Percentiles rank a stretch among this genome's conserved stretches.
Evolutionary conservation across 179 eudicot genomes (phyloP).

Genomic region (Amaranthus tricolor): DNA sequence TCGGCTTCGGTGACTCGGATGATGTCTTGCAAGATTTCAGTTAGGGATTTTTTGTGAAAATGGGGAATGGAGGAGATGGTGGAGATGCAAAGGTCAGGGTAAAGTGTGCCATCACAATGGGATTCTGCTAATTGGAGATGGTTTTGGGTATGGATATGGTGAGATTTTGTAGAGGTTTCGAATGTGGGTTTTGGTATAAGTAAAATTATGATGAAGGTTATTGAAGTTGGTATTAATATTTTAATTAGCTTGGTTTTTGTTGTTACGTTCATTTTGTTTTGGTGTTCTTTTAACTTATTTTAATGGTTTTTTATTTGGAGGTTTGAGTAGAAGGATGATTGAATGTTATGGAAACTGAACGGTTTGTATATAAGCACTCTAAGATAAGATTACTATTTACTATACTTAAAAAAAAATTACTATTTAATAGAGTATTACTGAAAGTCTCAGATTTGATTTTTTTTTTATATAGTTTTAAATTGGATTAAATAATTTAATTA

Average conservation of each 20-base stretch:
- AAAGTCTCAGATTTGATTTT: no score
- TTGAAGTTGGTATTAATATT: conserved; percentile 24
- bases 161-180: conserved; percentile 16
- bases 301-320: background rate
- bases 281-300: background rate
- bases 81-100: conserved; percentile 61
- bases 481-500: no score
- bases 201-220: conserved; percentile 26
- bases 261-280: conserved; percentile 8
- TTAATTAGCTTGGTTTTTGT: conserved; percentile 20
- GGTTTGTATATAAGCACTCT: background rate
- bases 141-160: conserved; percentile 26
- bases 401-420: no score
- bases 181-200: conserved; percentile 24
- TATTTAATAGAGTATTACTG: no score
- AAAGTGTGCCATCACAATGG: conserved; percentile 61
- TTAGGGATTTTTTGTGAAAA: conserved; percentile 47
- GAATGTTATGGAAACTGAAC: background rate
- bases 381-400: background rate
- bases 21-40: conserved; percentile 47
- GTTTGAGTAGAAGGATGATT: background rate
- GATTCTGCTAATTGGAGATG: conserved; percentile 41
- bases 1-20: conserved; percentile 50
- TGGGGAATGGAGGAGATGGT: conserved; percentile 60
- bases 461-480: no score